Conservation (phyloP, 176 grass and related monocot species). For the Puya raimondii region DNA sequence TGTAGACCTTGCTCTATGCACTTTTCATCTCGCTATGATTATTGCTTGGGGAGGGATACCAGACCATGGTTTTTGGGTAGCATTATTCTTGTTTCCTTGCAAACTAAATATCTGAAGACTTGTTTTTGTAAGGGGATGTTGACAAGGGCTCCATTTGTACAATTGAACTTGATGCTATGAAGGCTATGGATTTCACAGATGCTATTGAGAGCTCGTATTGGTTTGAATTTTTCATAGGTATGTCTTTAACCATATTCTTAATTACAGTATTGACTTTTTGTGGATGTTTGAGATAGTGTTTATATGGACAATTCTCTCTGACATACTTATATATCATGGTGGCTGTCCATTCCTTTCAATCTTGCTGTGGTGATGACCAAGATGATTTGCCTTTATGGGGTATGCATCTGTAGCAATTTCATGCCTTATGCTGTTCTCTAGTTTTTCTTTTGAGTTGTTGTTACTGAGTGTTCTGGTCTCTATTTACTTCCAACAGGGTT, state of each 20-base stretch:
- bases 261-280: not conserved
- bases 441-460: not conserved
- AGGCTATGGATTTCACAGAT: constrained; percentile 82
- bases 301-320: constrained; percentile 2
- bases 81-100: constrained; percentile 6
- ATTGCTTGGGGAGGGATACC: not conserved
- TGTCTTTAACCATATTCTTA: not conserved
- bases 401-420: constrained; percentile 27
- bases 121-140: constrained; percentile 52
- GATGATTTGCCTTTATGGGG: constrained; percentile 98
- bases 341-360: constrained; percentile 10
- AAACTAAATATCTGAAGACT: constrained; percentile 7
- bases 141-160: constrained; percentile 71
- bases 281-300: not conserved
- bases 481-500: constrained; percentile 48
- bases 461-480: not conserved
- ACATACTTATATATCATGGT: constrained; percentile 24
- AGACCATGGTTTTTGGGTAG: not conserved
- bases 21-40: constrained; percentile 25
- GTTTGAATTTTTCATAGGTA: constrained; percentile 99
- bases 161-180: constrained; percentile 66
- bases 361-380: constrained; percentile 22
- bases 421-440: not conserved
- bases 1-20: constrained; percentile 24
- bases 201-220: constrained; percentile 92